Evolutionary conservation across 1,284 basidiomycete genomes (phyloP).

Genomic region (Cutaneotrichosporon sp.): DNA sequence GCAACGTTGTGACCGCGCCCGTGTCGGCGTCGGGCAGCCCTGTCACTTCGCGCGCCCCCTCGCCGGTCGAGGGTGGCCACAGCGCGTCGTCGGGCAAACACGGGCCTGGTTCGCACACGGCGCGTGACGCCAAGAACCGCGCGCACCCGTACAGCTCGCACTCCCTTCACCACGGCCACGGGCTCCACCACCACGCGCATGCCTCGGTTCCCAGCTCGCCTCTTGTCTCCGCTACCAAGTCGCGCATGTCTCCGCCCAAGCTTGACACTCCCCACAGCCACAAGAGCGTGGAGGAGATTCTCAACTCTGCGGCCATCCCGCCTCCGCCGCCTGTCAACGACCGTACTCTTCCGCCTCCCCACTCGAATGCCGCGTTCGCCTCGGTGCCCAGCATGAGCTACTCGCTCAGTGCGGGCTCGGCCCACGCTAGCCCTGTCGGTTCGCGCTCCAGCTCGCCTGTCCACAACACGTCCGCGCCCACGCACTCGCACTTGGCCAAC

Average conservation of each 20-base stretch:
- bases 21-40: slow-evolving; percentile 45
- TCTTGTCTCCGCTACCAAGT: slow-evolving; percentile 33
- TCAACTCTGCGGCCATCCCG: slow-evolving; percentile 50
- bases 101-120: slow-evolving; percentile 48
- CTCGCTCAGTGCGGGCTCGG: slow-evolving; percentile 46
- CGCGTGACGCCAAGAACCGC: slow-evolving; percentile 50
- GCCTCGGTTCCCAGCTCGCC: slow-evolving; percentile 47
- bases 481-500: slow-evolving; percentile 49
- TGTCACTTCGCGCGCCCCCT: slow-evolving; percentile 43
- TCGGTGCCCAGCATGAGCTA: slow-evolving; percentile 38
- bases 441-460: slow-evolving; percentile 48
- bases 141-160: slow-evolving; percentile 48
- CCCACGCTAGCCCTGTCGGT: slow-evolving; percentile 45
- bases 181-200: slow-evolving; percentile 21
- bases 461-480: slow-evolving; percentile 22
- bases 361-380: slow-evolving; percentile 36
- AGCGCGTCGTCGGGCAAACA: slow-evolving; percentile 52
- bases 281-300: slow-evolving; percentile 54
- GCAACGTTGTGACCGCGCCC: slow-evolving; percentile 49
- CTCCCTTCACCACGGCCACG: slow-evolving; percentile 15
- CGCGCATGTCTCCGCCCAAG: slow-evolving; percentile 47
- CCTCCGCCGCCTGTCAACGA: slow-evolving; percentile 43
- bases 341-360: slow-evolving; percentile 49
- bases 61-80: slow-evolving; percentile 46
- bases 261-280: slow-evolving; percentile 35